Evolutionary conservation across 768 basidiomycete species (phyloP).

Genomic region (Russula dissimulans): DNA sequence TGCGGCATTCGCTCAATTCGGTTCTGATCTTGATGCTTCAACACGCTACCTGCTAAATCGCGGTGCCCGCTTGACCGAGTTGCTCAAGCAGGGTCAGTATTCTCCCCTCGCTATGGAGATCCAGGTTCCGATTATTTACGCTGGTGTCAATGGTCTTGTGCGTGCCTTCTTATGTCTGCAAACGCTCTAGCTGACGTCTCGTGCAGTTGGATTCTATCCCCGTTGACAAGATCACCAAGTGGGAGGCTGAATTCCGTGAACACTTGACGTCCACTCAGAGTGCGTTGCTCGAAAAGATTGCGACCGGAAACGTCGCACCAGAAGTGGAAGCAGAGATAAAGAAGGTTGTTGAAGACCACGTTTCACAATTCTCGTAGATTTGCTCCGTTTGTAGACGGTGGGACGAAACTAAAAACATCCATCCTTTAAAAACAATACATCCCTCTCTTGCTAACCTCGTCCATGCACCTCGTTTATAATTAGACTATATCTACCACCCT

Average conservation of each 20-base stretch:
- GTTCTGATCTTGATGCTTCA: constrained; percentile 99
- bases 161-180: constrained; percentile 25
- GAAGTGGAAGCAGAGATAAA: constrained; percentile 92
- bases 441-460: constrained; percentile 1
- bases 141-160: constrained; percentile 98
- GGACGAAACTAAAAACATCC: background rate
- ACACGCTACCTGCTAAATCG: constrained; percentile 97
- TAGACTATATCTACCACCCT: constrained; percentile 8
- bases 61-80: constrained; percentile 97
- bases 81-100: constrained; percentile 97
- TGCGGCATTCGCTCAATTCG: constrained; percentile 98
- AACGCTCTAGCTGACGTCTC: background rate
- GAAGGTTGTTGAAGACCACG: constrained; percentile 88
- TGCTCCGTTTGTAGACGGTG: constrained; percentile 5
- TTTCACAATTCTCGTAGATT: constrained; percentile 58
- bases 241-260: constrained; percentile 88
- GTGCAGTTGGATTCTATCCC: constrained; percentile 84
- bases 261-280: constrained; percentile 70
- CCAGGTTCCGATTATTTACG: constrained; percentile 98
- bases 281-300: constrained; percentile 75
- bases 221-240: constrained; percentile 87
- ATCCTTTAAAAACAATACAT: constrained; percentile 11
- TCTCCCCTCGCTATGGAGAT: constrained; percentile 90
- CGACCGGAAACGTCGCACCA: constrained; percentile 72
- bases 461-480: constrained; percentile 9